phyloP scores from a whole-genome alignment of 1,139 yeast species.

The Candida sp. region DNA sequence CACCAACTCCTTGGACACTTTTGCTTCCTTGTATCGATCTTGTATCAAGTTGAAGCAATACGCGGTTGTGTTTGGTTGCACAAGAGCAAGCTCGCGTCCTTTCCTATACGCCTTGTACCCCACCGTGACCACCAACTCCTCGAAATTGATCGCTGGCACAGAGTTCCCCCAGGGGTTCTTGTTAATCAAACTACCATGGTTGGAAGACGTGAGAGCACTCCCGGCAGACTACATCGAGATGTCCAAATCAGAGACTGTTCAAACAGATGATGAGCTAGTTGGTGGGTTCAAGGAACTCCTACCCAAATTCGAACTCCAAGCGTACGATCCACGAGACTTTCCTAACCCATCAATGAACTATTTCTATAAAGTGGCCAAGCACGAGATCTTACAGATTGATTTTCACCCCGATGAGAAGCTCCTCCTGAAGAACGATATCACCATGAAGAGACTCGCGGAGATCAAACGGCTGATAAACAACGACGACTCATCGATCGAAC shows the following conservation, averaged over 20 bases:
- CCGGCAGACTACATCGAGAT: constrained; percentile 31
- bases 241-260: constrained; percentile 13
- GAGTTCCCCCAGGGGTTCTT: constrained; percentile 66
- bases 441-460: constrained; percentile 16
- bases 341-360: constrained; percentile 72
- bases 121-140: constrained; percentile 32
- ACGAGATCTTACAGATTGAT: constrained; percentile 68
- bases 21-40: constrained; percentile 69
- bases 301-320: constrained; percentile 19
- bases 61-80: constrained; percentile 77
- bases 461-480: constrained; percentile 9
- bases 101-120: constrained; percentile 65
- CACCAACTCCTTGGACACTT: constrained; percentile 67
- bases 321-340: constrained; percentile 61
- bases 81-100: constrained; percentile 60
- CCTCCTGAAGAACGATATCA: constrained; percentile 20
- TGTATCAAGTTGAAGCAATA: constrained; percentile 55
- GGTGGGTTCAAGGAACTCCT: constrained; percentile 19
- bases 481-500: constrained; percentile 13
- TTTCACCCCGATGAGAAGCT: constrained; percentile 33
- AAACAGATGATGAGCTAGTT: constrained; percentile 18
- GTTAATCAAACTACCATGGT: constrained; percentile 61
- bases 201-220: constrained; percentile 62
- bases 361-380: constrained; percentile 68
- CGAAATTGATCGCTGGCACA: constrained; percentile 14